A percentile compares a stretch with the other conserved stretches of the same genome.
Evolutionary conservation across 2,329 filamentous ascomycete species (phyloP).

Genomic region (Fusarium sp.): DNA sequence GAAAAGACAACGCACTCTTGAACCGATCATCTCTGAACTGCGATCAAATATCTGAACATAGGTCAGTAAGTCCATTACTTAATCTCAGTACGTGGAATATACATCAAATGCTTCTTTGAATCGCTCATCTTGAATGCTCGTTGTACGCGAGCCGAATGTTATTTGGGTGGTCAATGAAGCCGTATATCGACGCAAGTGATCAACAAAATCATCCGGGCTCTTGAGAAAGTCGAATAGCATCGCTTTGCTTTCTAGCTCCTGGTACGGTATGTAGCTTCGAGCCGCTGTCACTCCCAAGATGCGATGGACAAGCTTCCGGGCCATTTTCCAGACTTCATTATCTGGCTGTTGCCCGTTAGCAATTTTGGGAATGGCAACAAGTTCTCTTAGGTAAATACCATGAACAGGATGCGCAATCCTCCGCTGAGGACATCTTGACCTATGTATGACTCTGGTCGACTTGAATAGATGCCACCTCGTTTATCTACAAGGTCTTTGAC

Average conservation of each 20-base stretch:
- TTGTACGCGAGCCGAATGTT: neutral
- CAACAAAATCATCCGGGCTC: neutral
- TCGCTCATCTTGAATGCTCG: neutral
- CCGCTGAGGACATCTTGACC: neutral
- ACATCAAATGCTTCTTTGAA: neutral
- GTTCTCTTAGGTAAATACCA: neutral
- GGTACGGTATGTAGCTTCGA: neutral
- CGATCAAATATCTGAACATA: neutral
- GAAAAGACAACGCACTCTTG: neutral
- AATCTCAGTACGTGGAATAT: accelerated
- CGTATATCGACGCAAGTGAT: neutral
- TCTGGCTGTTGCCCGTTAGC: too few relatives aligned
- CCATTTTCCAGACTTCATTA: neutral
- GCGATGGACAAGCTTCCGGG: neutral
- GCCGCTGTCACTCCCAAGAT: neutral
- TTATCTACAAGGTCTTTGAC: neutral
- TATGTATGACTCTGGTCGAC: neutral
- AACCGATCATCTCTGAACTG: neutral
- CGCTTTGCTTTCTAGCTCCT: neutral
- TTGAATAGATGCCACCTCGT: neutral
- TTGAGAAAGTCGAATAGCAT: neutral
- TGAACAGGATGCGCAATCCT: neutral
- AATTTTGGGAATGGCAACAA: too few relatives aligned
- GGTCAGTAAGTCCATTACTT: accelerated
- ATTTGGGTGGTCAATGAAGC: neutral